phyloP scores from a whole-genome alignment of 2,329 filamentous ascomycete genomes.

The Clarireedia hainanense region DNA sequence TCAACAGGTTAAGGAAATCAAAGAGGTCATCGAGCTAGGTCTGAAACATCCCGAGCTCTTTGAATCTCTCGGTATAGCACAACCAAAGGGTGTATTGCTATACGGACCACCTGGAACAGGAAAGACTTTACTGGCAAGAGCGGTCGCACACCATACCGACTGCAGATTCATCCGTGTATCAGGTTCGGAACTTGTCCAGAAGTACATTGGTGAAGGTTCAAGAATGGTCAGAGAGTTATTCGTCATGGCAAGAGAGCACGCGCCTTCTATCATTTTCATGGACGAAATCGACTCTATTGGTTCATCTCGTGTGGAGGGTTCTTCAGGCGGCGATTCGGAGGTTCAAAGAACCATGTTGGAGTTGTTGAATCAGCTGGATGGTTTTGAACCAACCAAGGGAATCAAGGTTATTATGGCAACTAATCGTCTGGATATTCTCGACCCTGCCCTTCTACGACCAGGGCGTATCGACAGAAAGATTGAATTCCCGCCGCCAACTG shows the following conservation, averaged over 20 bases:
- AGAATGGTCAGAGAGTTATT: conserved; percentile 98
- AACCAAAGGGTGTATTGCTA: conserved; percentile 93
- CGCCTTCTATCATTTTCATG: conserved; percentile 99
- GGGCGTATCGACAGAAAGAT: conserved; percentile 98
- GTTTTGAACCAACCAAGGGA: conserved; percentile 98
- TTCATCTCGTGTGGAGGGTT: conserved; percentile 92
- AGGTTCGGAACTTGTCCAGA: conserved; percentile 93
- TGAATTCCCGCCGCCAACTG: conserved; percentile 93
- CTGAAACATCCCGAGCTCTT: conserved; percentile 98
- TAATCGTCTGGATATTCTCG: conserved; percentile 93
- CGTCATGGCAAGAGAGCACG: conserved; percentile 97
- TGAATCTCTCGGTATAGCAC: conserved; percentile 96
- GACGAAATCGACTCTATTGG: conserved; percentile 99
- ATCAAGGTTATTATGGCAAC: conserved; percentile 99
- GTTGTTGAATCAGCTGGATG: conserved; percentile 94
- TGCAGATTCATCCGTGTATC: conserved; percentile 99
- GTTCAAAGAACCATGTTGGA: conserved; percentile 99
- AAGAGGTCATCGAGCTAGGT: conserved; percentile 97
- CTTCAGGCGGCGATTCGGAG: conserved; percentile 91
- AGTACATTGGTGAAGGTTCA: conserved; percentile 97
- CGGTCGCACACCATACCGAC: conserved; percentile 95
- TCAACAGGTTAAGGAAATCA: conserved; percentile 99
- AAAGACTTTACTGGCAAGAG: conserved; percentile 90
- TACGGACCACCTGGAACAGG: conserved; percentile 96
- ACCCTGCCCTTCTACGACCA: conserved; percentile 89